Conservation (phyloP, 2,329 filamentous ascomycete species). For the Fusarium sp. region DNA sequence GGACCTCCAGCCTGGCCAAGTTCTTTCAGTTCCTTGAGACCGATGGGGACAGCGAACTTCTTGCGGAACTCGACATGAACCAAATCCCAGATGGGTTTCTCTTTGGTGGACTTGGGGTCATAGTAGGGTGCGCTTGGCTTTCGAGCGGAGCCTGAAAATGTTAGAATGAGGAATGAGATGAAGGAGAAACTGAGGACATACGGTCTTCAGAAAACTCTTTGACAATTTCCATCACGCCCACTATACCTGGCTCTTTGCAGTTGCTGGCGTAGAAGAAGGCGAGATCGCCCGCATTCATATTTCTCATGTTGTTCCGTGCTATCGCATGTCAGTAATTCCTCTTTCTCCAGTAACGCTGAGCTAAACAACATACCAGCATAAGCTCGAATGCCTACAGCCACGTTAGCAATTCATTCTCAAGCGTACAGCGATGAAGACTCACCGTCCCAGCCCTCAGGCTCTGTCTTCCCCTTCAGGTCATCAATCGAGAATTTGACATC, state of each 20-base stretch:
- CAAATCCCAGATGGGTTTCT: slow-evolving; percentile 77
- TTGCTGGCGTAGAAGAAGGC: slow-evolving; percentile 99
- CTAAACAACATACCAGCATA: slow-evolving; percentile 56
- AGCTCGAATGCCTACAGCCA: slow-evolving; percentile 59
- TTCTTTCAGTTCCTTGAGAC: slow-evolving; percentile 77
- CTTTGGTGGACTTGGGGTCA: slow-evolving; percentile 76
- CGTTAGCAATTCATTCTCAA: slow-evolving; percentile 11
- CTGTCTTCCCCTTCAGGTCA: slow-evolving; percentile 77
- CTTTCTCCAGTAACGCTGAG: fast-evolving
- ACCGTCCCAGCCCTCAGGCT: slow-evolving; percentile 94
- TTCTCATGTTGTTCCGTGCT: slow-evolving; percentile 89
- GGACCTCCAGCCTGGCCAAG: slow-evolving; percentile 67
- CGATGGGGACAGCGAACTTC: slow-evolving; percentile 80
- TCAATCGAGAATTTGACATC: slow-evolving; percentile 97
- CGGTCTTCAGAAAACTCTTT: slow-evolving; percentile 84
- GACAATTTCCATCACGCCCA: slow-evolving; percentile 89
- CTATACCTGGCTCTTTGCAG: slow-evolving; percentile 89
- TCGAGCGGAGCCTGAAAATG: slow-evolving; percentile 49
- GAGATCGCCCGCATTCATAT: slow-evolving; percentile 91
- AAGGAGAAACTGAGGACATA: slow-evolving; percentile 54
- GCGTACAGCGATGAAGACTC: slow-evolving; percentile 46
- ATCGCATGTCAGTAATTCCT: background rate
- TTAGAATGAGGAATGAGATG: fast-evolving
- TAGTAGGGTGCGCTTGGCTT: slow-evolving; percentile 74
- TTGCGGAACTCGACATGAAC: slow-evolving; percentile 89